Conservation (phyloP, 2,329 filamentous ascomycete species). For the Plenodomus lindquistii region DNA sequence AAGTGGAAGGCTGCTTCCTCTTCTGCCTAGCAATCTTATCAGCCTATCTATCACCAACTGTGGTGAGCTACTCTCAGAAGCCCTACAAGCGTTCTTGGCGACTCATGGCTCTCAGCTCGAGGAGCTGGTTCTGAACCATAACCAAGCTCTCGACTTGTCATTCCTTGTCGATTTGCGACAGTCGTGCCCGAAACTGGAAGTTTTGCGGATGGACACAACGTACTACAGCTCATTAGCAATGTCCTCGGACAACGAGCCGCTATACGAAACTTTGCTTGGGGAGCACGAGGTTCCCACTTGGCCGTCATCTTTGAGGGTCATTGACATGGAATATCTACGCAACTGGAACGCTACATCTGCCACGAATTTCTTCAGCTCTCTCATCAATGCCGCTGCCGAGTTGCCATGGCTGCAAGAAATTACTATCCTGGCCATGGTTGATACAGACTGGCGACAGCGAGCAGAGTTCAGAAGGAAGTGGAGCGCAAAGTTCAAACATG, state of each 20-base stretch:
- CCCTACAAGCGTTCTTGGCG: constrained; percentile 67
- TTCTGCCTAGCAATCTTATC: constrained; percentile 67
- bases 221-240: constrained; percentile 73
- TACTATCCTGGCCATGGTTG: constrained; percentile 71
- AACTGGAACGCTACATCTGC: constrained; percentile 73
- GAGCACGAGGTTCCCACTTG: constrained; percentile 72
- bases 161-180: constrained; percentile 70
- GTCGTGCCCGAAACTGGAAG: constrained; percentile 71
- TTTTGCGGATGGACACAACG: constrained; percentile 75
- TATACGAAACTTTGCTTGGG: constrained; percentile 69
- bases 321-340: constrained; percentile 78
- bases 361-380: constrained; percentile 75
- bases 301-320: constrained; percentile 70
- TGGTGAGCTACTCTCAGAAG: constrained; percentile 70
- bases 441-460: constrained; percentile 78
- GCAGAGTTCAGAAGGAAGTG: constrained; percentile 78
- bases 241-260: constrained; percentile 72
- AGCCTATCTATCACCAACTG: constrained; percentile 79
- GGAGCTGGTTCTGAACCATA: constrained; percentile 73
- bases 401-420: constrained; percentile 71
- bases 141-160: constrained; percentile 73
- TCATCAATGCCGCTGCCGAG: constrained; percentile 70
- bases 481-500: constrained; percentile 68
- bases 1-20: constrained; percentile 68
- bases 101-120: constrained; percentile 70